Evolutionary conservation across 345 rosid genomes (phyloP).

Genomic region (Chamaenerion angustifolium): DNA sequence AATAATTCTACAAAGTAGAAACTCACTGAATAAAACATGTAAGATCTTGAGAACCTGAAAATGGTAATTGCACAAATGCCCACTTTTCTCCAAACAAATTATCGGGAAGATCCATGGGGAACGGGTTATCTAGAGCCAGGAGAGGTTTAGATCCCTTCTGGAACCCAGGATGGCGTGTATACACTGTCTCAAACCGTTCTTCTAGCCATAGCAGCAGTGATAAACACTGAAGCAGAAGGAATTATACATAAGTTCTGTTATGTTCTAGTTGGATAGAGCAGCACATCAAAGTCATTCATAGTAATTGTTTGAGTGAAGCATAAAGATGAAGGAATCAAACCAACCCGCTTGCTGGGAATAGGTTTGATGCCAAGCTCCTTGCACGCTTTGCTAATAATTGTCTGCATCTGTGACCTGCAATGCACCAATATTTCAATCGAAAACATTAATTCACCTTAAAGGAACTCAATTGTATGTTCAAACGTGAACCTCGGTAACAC

Average conservation of each 20-base stretch:
- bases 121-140: constrained; percentile 71
- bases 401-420: constrained; percentile 91
- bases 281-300: background rate
- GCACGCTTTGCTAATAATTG: constrained; percentile 73
- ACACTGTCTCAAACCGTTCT: constrained; percentile 79
- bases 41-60: constrained; percentile 30
- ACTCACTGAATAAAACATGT: background rate
- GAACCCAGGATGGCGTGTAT: constrained; percentile 79
- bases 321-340: constrained; percentile 5
- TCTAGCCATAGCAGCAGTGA: constrained; percentile 80
- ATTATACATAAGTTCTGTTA: background rate
- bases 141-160: constrained; percentile 84
- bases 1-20: too few relatives aligned
- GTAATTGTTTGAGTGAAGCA: background rate
- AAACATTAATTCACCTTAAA: background rate
- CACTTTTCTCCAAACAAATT: constrained; percentile 80
- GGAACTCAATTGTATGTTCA: background rate
- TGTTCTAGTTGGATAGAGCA: background rate
- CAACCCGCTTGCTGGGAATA: constrained; percentile 77
- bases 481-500: background rate
- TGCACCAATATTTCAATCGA: constrained; percentile 18
- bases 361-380: constrained; percentile 71
- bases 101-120: constrained; percentile 89
- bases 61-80: constrained; percentile 93
- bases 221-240: constrained; percentile 45